Conservation (phyloP, 2,329 filamentous ascomycete species). For the Penicillium thymicola region DNA sequence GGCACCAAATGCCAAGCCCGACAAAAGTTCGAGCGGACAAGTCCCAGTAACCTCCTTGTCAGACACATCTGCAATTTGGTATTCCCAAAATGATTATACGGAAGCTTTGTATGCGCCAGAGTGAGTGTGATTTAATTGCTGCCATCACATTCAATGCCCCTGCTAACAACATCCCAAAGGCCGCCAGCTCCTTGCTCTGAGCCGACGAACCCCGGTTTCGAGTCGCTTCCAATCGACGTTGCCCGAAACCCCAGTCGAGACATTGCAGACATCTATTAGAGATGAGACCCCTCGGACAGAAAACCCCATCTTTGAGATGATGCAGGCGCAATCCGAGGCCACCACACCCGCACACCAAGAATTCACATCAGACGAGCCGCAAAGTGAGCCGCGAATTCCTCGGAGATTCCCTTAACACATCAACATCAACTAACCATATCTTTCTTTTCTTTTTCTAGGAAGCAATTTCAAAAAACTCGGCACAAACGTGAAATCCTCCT, state of each 20-base stretch:
- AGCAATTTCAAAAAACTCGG: slow-evolving; percentile 34
- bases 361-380: slow-evolving; percentile 9
- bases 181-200: slow-evolving; percentile 37
- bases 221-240: slow-evolving; percentile 35
- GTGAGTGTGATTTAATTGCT: slow-evolving; percentile 27
- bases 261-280: slow-evolving; percentile 18
- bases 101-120: slow-evolving; percentile 39
- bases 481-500: slow-evolving; percentile 24
- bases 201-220: slow-evolving; percentile 31
- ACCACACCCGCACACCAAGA: background rate
- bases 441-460: slow-evolving; percentile 19
- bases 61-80: slow-evolving; percentile 17
- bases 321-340: slow-evolving; percentile 8
- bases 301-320: slow-evolving; percentile 14
- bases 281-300: slow-evolving; percentile 7
- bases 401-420: background rate
- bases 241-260: slow-evolving; percentile 25
- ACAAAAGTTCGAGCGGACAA: slow-evolving; percentile 37
- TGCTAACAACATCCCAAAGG: slow-evolving; percentile 26
- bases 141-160: background rate
- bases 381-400: slow-evolving; percentile 24
- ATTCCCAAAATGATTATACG: slow-evolving; percentile 42
- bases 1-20: slow-evolving; percentile 33
- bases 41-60: slow-evolving; percentile 13
- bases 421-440: background rate